Evolutionary conservation across 2,329 filamentous ascomycete species (phyloP).

Genomic region (Pestalotiopsis sp.): DNA sequence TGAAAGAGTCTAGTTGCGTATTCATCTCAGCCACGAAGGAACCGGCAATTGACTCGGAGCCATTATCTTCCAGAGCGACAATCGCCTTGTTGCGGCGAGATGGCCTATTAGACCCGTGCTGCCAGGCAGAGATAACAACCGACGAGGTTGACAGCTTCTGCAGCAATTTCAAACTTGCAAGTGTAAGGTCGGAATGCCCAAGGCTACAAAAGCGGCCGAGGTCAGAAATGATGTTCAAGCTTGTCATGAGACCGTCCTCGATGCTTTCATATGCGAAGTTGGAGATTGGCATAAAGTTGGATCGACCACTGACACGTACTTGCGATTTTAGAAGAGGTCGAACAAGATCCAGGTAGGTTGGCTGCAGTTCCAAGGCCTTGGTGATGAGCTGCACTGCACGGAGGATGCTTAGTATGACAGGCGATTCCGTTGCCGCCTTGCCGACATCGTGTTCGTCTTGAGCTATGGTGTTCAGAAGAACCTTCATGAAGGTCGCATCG

Average conservation of each 20-base stretch:
- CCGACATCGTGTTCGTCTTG: slow-evolving; percentile 75
- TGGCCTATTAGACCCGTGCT: slow-evolving; percentile 61
- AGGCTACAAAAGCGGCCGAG: slow-evolving; percentile 86
- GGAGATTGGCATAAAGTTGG: slow-evolving; percentile 36
- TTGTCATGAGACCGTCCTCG: slow-evolving; percentile 85
- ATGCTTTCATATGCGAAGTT: slow-evolving; percentile 84
- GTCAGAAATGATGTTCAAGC: slow-evolving; percentile 77
- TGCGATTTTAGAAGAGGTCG: slow-evolving; percentile 75
- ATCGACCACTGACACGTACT: slow-evolving; percentile 41
- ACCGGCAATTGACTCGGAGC: slow-evolving; percentile 77
- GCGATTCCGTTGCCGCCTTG: slow-evolving; percentile 74
- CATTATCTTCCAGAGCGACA: slow-evolving; percentile 81
- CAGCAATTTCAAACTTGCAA: slow-evolving; percentile 79
- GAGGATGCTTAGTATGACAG: slow-evolving; percentile 77
- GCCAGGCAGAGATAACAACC: slow-evolving; percentile 74
- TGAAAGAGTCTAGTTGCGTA: slow-evolving; percentile 71
- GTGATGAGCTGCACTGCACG: slow-evolving; percentile 84
- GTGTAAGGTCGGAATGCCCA: slow-evolving; percentile 77
- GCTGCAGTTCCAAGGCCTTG: slow-evolving; percentile 81
- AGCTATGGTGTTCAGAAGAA: slow-evolving; percentile 78
- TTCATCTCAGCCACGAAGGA: slow-evolving; percentile 72
- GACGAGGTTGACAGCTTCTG: slow-evolving; percentile 85
- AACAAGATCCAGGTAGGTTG: slow-evolving; percentile 89
- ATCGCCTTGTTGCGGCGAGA: slow-evolving; percentile 81
- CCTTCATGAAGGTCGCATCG: slow-evolving; percentile 83